phyloP scores from a whole-genome alignment of 495 filamentous ascomycete genomes.

The Diplogelasinospora grovesii region DNA sequence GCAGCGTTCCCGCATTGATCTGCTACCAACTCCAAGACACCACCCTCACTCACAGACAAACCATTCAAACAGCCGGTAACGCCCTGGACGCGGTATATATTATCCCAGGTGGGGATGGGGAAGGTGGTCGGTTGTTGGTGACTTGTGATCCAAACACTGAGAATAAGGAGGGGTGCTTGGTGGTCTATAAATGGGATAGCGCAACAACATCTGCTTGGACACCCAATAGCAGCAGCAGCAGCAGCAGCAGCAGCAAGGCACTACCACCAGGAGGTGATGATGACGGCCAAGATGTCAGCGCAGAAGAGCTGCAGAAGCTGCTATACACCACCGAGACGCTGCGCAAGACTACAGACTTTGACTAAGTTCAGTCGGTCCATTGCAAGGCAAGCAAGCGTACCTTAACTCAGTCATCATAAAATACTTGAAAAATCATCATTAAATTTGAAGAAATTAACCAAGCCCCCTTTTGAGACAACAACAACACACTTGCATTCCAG shows the following conservation, averaged over 20 bases:
- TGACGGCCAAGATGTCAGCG: slow-evolving; percentile 25
- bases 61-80: slow-evolving; percentile 50
- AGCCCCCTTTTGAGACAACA: too few species aligned
- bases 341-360: slow-evolving; percentile 43
- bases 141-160: slow-evolving; percentile 49
- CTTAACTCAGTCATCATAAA: too few species aligned
- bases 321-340: slow-evolving; percentile 68
- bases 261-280: slow-evolving; percentile 3
- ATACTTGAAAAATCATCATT: not conserved
- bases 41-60: slow-evolving; percentile 38
- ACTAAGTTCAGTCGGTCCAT: slow-evolving; percentile 10
- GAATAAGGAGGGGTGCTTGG: slow-evolving; percentile 16
- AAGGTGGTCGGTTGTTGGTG: slow-evolving; percentile 34
- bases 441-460: not conserved
- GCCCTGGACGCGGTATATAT: slow-evolving; percentile 48
- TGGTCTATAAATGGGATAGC: too few species aligned
- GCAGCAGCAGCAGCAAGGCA: too few species aligned
- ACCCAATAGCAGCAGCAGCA: too few species aligned
- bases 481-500: too few species aligned
- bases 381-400: not conserved
- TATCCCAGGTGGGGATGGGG: slow-evolving; percentile 10
- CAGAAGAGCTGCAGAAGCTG: slow-evolving; percentile 45
- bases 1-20: slow-evolving; percentile 56
- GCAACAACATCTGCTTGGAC: too few species aligned
- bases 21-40: slow-evolving; percentile 44